Conservation (phyloP, 2,329 filamentous ascomycete species). For the Hymenoscyphus linearis region DNA sequence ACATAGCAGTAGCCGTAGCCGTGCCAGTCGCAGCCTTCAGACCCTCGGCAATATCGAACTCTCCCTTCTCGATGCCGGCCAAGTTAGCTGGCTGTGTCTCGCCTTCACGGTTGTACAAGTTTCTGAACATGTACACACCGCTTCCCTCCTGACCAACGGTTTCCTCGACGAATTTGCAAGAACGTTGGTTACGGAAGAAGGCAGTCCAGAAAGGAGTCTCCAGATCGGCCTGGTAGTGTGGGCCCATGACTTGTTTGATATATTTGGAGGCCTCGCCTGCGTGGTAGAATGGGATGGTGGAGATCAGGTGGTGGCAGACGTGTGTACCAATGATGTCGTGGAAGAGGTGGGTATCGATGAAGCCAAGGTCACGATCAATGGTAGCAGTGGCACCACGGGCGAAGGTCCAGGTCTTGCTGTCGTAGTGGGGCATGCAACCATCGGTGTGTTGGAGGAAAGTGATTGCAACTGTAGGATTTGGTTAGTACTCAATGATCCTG, state of each 20-base stretch:
- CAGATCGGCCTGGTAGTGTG: constrained; percentile 44
- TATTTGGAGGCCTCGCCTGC: constrained; percentile 53
- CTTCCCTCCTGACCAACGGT: constrained; percentile 29
- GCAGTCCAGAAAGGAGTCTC: constrained; percentile 34
- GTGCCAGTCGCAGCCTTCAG: constrained; percentile 8
- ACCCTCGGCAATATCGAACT: constrained; percentile 10
- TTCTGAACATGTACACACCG: constrained; percentile 32
- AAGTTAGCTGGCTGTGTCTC: constrained; percentile 23
- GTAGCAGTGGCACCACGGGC: constrained; percentile 57
- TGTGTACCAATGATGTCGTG: constrained; percentile 62
- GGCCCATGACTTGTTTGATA: constrained; percentile 50
- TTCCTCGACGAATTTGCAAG: constrained; percentile 34
- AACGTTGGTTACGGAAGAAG: constrained; percentile 32
- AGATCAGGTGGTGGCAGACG: constrained; percentile 58
- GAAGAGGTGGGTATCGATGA: constrained; percentile 59
- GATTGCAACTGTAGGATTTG: constrained; percentile 51
- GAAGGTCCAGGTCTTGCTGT: constrained; percentile 54
- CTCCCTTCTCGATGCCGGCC: constrained; percentile 8
- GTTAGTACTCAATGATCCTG: too few relatives aligned
- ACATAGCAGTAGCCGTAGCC: constrained; percentile 21
- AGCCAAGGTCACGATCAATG: constrained; percentile 60
- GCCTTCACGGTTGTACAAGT: constrained; percentile 26
- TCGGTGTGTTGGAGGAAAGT: constrained; percentile 73
- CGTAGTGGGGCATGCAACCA: constrained; percentile 49
- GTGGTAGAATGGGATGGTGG: constrained; percentile 57